Conservation (phyloP, 2,329 filamentous ascomycete genomes). For the Epichloe scottii region DNA sequence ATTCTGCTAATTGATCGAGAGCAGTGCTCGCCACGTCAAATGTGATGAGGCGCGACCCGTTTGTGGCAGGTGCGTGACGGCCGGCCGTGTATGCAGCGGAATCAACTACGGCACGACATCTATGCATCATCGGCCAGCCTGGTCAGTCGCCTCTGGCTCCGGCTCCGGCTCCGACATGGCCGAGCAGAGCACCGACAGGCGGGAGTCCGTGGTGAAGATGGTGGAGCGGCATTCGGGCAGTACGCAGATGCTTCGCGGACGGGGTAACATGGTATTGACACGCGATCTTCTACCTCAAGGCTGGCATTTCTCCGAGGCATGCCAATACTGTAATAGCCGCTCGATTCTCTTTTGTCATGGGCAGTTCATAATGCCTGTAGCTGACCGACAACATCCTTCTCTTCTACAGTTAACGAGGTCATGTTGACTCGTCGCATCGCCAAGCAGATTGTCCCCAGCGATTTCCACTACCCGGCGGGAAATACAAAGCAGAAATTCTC, state of each 20-base stretch:
- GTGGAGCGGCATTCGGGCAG: neutral
- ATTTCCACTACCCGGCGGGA: neutral
- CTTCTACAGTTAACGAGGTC: neutral
- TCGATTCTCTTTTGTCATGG: too few species aligned
- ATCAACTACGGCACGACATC: neutral
- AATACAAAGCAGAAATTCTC: neutral
- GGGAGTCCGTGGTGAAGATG: neutral
- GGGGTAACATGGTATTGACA: neutral
- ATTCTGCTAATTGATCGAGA: neutral
- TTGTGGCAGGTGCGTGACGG: neutral
- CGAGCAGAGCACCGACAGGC: neutral
- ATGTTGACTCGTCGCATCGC: slow-evolving; percentile 1
- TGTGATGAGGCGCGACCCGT: neutral
- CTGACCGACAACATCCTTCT: neutral
- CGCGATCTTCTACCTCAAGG: neutral
- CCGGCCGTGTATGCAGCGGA: neutral
- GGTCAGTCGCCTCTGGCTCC: neutral
- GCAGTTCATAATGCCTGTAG: neutral
- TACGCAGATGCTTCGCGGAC: neutral
- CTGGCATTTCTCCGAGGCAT: slow-evolving; percentile 1
- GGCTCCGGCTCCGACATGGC: neutral
- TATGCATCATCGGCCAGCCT: neutral
- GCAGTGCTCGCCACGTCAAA: neutral
- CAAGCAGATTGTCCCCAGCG: slow-evolving; percentile 1
- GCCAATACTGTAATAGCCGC: neutral